Conservation (phyloP, 306 rosid genomes). For the Rosa rugosa region DNA sequence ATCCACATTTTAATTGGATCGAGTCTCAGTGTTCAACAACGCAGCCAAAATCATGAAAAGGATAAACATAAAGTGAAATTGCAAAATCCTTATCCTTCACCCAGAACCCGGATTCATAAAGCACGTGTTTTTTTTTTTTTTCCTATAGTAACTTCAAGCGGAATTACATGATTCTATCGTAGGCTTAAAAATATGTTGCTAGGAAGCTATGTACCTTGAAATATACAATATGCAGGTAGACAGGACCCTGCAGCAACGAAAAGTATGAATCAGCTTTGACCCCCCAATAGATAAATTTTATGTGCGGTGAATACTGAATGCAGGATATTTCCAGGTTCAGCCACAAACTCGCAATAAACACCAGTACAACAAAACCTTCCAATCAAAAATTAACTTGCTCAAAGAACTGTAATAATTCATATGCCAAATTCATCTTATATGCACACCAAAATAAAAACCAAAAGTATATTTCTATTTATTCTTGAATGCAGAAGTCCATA, state of each 20-base stretch:
- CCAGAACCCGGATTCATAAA: neutral
- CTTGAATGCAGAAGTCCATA: neutral
- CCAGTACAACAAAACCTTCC: neutral
- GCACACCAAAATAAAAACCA: neutral
- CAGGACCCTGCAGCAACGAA: constrained; percentile 42
- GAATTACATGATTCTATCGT: neutral
- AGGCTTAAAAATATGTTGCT: neutral
- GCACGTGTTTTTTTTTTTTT: neutral
- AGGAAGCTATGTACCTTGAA: constrained; percentile 8
- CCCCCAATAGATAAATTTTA: neutral
- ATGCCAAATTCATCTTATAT: neutral
- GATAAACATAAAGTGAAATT: neutral
- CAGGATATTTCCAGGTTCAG: neutral
- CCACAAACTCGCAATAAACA: neutral
- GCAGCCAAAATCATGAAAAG: neutral
- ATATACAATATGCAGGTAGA: constrained; percentile 15
- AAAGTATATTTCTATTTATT: neutral
- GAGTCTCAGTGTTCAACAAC: neutral
- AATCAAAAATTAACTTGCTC: neutral
- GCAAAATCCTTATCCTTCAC: neutral
- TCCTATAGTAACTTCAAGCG: neutral
- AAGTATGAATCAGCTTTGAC: neutral
- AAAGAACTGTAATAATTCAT: neutral
- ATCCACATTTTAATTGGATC: neutral
- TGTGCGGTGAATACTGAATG: neutral